Conservation (phyloP, 345 rosid species). For the Gynandropsis gynandra region DNA sequence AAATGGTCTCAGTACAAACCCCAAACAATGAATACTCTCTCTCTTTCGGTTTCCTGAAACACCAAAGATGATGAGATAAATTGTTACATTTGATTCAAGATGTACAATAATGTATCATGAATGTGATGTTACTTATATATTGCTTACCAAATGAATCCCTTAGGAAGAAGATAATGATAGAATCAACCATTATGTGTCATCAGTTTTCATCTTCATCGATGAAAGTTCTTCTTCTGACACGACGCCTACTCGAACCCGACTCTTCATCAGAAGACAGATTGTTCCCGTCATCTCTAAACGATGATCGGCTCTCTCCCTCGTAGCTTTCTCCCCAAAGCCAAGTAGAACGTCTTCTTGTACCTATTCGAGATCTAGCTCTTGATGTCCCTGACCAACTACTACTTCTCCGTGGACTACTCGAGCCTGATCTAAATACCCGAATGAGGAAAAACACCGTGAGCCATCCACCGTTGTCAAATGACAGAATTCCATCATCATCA, state of each 20-base stretch:
- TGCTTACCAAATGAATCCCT: no score
- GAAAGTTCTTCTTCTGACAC: conserved; percentile 21
- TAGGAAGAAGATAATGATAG: no score
- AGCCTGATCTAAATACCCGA: conserved; percentile 68
- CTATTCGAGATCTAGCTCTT: conserved; percentile 59
- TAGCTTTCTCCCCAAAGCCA: conserved; percentile 82
- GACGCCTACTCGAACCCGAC: conserved; percentile 23
- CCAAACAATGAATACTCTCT: no score
- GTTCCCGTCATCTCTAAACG: conserved; percentile 60
- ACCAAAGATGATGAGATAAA: no score
- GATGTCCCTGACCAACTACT: conserved; percentile 71
- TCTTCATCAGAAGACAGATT: conserved; percentile 30
- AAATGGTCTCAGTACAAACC: no score
- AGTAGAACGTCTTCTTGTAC: conserved; percentile 59
- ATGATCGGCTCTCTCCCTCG: conserved; percentile 59
- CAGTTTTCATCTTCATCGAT: conserved; percentile 16
- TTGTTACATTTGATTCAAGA: no score
- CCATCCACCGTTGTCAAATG: conserved; percentile 69
- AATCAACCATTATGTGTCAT: conserved; percentile 12
- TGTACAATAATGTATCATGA: no score
- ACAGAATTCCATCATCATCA: conserved; percentile 41
- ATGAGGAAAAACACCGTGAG: conserved; percentile 83
- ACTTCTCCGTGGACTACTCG: conserved; percentile 51
- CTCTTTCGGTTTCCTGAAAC: no score
- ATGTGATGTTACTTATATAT: no score